These are phyloP conservation scores for Metarhizium robertsii DNA, from an alignment of 2,329 filamentous ascomycete species.

Conservation along the genomic window DNA sequence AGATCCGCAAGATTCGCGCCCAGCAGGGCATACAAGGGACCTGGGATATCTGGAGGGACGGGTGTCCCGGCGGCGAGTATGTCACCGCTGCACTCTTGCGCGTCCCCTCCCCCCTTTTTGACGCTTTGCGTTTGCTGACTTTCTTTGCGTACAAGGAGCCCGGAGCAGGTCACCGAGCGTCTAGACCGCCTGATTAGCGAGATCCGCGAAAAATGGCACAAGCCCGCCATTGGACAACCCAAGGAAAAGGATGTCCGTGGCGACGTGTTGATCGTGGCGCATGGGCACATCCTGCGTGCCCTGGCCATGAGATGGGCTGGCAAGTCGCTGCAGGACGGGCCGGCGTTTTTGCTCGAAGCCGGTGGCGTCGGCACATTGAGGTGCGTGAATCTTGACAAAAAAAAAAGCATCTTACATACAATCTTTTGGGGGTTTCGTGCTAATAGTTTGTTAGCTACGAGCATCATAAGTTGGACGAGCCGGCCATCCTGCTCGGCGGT, in stretches of 20 bases:
- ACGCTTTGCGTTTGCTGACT: neutral
- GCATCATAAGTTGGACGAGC: slow-evolving; percentile 68
- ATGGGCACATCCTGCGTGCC: slow-evolving; percentile 80
- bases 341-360: slow-evolving; percentile 75
- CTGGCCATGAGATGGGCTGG: slow-evolving; percentile 83
- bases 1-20: slow-evolving; percentile 53
- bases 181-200: slow-evolving; percentile 69
- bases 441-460: slow-evolving; percentile 51
- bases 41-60: slow-evolving; percentile 89
- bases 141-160: slow-evolving; percentile 38
- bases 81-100: slow-evolving; percentile 21
- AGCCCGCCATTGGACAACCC: slow-evolving; percentile 47
- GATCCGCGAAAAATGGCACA: slow-evolving; percentile 59
- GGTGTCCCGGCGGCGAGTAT: slow-evolving; percentile 76
- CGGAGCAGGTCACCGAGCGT: slow-evolving; percentile 61
- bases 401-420: no score
- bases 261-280: slow-evolving; percentile 60
- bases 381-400: slow-evolving; percentile 27
- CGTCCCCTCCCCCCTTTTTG: neutral
- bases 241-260: slow-evolving; percentile 27
- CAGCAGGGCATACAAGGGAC: slow-evolving; percentile 45
- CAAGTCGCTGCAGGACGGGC: slow-evolving; percentile 63
- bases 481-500: slow-evolving; percentile 69
- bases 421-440: neutral
- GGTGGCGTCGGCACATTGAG: slow-evolving; percentile 77